phyloP scores from a whole-genome alignment of 805 yeast genomes.

The Isabelozyma rhagii region DNA sequence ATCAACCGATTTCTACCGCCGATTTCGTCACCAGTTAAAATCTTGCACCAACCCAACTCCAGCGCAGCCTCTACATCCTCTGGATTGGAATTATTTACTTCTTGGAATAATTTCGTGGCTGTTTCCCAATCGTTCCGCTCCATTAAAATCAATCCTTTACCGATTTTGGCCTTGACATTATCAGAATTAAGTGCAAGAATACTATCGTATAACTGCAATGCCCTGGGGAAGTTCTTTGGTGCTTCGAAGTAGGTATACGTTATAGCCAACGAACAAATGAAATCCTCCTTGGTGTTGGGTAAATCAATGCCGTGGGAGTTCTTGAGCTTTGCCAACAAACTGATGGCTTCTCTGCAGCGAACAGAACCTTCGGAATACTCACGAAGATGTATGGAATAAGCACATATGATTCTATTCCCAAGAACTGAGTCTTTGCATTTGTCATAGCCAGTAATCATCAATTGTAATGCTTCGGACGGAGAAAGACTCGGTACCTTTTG shows the following conservation, averaged over 20 bases:
- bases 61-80: constrained; percentile 55
- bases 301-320: constrained; percentile 47
- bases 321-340: constrained; percentile 47
- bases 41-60: constrained; percentile 78
- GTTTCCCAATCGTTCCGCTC: constrained; percentile 57
- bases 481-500: constrained; percentile 17
- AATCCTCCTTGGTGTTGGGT: constrained; percentile 51
- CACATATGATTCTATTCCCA: constrained; percentile 63
- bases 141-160: constrained; percentile 74
- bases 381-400: constrained; percentile 54
- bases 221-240: constrained; percentile 80
- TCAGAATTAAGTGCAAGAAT: constrained; percentile 45
- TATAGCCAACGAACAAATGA: constrained; percentile 66
- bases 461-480: constrained; percentile 49
- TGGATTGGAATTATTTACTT: constrained; percentile 49
- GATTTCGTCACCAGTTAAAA: constrained; percentile 48
- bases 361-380: constrained; percentile 65
- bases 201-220: constrained; percentile 65
- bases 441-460: constrained; percentile 51
- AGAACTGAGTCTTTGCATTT: constrained; percentile 44
- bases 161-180: constrained; percentile 66
- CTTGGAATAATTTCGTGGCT: constrained; percentile 53
- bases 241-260: constrained; percentile 84
- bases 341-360: constrained; percentile 58
- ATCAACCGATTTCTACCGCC: constrained; percentile 53